Evolutionary conservation across 768 basidiomycete genomes (phyloP).

Genomic region (Agrocybe chaxingu): DNA sequence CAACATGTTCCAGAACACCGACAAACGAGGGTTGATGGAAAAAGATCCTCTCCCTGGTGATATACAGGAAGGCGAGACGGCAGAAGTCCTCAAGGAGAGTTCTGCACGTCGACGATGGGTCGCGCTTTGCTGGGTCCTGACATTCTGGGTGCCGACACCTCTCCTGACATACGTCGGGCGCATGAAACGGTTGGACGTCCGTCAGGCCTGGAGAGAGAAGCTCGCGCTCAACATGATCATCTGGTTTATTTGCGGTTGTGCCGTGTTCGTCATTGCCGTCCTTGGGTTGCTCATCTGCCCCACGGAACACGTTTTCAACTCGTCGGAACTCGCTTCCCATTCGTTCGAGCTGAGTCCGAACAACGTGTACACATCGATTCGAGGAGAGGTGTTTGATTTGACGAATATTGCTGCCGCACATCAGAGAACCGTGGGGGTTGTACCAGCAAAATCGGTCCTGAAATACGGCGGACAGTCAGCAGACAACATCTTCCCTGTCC

Average conservation of each 20-base stretch:
- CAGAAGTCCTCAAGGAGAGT: conserved; percentile 82
- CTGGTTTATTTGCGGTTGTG: conserved; percentile 88
- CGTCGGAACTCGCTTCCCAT: conserved; percentile 71
- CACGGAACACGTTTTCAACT: conserved; percentile 86
- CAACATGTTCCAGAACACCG: conserved; percentile 91
- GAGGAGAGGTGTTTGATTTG: conserved; percentile 95
- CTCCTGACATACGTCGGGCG: conserved; percentile 71
- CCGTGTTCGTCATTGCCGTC: conserved; percentile 90
- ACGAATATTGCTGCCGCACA: conserved; percentile 66
- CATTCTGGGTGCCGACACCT: conserved; percentile 85
- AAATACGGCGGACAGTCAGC: conserved; percentile 80
- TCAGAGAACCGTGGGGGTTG: conserved; percentile 62
- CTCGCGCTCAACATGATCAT: conserved; percentile 93
- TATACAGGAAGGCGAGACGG: conserved; percentile 83
- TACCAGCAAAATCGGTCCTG: conserved; percentile 70
- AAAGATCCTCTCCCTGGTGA: conserved; percentile 86
- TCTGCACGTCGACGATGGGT: conserved; percentile 87
- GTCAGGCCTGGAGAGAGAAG: conserved; percentile 98
- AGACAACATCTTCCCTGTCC: conserved; percentile 88
- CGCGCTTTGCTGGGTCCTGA: conserved; percentile 80
- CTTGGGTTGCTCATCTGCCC: conserved; percentile 91
- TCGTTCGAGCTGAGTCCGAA: conserved; percentile 60
- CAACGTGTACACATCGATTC: conserved; percentile 77
- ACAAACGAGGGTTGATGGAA: conserved; percentile 67
- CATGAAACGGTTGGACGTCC: conserved; percentile 92